Evolutionary conservation across 1,284 basidiomycete species (phyloP), one percentile per base, ranked within the genome.

Genomic region (Sanguinoderma infundibulare): DNA sequence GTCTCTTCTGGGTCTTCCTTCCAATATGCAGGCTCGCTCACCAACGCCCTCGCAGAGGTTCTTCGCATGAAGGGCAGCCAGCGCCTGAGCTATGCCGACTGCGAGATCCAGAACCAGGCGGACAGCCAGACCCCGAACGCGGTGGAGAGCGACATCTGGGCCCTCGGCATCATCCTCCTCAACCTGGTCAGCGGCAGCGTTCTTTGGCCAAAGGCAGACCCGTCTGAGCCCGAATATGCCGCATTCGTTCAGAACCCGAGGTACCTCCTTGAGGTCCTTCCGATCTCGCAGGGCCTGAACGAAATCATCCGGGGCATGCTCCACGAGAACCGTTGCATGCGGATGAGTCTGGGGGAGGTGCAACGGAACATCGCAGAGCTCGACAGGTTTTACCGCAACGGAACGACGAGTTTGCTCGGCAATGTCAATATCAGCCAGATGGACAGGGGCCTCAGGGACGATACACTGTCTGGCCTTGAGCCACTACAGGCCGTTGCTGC

Each of bases 151-250:
- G n/a, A n/a, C n/a, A n/a, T n/a, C n/a, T n/a, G n/a, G n/a, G n/a
- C n/a, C n/a, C n/a, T n/a, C n/a, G n/a, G n/a, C n/a, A n/a, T n/a
- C n/a, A n/a, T n/a, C n/a, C 66, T 76, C 17, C 38, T 72, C 56
- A 97, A 96, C 76, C 84, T 98, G 75, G 87, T 94, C 36, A 91
- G 90, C 62, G 92, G 92, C n/a, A 84, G 89, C 34, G 92, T 91
- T 71, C 95, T 94, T 3, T 98, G 96, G 96, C 83, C 84, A 62
- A 81, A 84, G 67, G 95, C 96, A 2, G 85, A 80, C 42, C 74
- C 81, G 3, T 77, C 82, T 34, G 94, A 98, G 74, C 82, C 85
- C 49, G 89, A 87, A 32, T 97, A 92, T 79, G 73, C 30, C 35
- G 36, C 46, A 15, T 69, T 69, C 65, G 54, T 64, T 49, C 52